Percentiles rank a stretch among this genome's conserved stretches.
These are phyloP conservation scores for Phytophthora citrophthora DNA, from an alignment of 352 stramenopile genomes.

Conservation along the genomic window DNA sequence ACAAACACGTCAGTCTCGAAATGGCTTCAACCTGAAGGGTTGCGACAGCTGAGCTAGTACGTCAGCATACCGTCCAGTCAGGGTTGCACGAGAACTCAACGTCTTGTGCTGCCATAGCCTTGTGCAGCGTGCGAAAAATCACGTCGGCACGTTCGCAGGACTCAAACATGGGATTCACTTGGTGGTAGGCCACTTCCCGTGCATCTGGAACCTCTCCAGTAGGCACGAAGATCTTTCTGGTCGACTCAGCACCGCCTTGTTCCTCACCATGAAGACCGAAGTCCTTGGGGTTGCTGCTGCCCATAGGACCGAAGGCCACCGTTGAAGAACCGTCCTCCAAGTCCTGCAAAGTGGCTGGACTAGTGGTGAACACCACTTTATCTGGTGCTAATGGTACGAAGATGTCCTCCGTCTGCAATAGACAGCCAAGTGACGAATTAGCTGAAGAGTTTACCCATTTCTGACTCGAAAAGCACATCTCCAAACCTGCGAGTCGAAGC, in stretches of 20 bases:
- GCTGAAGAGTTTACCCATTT: background rate
- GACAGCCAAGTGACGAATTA: slow-evolving; percentile 9
- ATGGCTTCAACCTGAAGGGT: slow-evolving; percentile 1
- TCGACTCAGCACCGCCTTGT: background rate
- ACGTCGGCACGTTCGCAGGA: slow-evolving; percentile 50
- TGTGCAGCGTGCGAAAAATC: slow-evolving; percentile 62
- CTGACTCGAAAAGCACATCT: background rate
- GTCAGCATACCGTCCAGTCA: slow-evolving; percentile 67
- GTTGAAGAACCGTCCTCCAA: slow-evolving; percentile 38
- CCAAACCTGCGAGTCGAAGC: slow-evolving; percentile 64
- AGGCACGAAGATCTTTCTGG: slow-evolving; percentile 36
- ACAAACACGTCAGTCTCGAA: slow-evolving; percentile 3
- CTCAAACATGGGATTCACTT: slow-evolving; percentile 82
- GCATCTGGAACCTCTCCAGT: slow-evolving; percentile 62
- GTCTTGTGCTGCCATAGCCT: slow-evolving; percentile 48
- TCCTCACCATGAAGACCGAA: slow-evolving; percentile 28
- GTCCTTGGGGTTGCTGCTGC: slow-evolving; percentile 36
- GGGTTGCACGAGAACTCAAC: slow-evolving; percentile 54
- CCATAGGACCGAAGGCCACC: slow-evolving; percentile 15
- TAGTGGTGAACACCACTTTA: slow-evolving; percentile 47
- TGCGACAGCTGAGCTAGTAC: background rate
- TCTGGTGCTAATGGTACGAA: slow-evolving; percentile 24
- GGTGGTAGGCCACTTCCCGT: slow-evolving; percentile 51
- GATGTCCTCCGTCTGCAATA: slow-evolving; percentile 35
- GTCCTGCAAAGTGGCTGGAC: slow-evolving; percentile 43